Conservation (phyloP, 1,139 yeast genomes). For the Maudiozyma humilis region DNA sequence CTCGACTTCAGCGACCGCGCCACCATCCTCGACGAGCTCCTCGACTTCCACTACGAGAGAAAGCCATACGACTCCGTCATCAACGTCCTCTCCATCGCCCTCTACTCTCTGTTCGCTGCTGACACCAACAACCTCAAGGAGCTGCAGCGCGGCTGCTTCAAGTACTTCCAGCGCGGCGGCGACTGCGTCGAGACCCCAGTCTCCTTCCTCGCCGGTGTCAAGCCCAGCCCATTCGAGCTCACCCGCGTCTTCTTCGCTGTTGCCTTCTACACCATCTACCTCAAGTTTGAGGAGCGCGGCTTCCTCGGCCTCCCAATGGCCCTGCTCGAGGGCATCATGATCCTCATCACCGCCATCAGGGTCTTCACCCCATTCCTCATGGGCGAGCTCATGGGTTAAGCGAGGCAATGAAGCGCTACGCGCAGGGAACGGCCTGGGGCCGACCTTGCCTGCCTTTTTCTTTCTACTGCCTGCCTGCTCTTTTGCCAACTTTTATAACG, state of each 20-base stretch:
- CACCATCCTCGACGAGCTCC: constrained; percentile 45
- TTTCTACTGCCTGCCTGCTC: too few relatives aligned
- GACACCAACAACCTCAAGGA: constrained; percentile 55
- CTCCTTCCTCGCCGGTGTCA: constrained; percentile 72
- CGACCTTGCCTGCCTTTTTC: too few relatives aligned
- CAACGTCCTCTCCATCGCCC: constrained; percentile 83
- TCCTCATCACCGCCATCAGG: constrained; percentile 62
- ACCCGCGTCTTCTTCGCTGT: constrained; percentile 85
- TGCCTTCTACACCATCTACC: constrained; percentile 71
- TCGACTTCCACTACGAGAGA: constrained; percentile 66
- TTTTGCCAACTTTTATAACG: not conserved
- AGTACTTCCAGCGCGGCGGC: constrained; percentile 79
- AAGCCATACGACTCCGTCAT: constrained; percentile 75
- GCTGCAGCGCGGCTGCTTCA: constrained; percentile 82
- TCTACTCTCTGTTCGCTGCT: constrained; percentile 86
- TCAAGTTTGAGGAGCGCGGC: constrained; percentile 64
- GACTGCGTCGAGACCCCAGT: constrained; percentile 72
- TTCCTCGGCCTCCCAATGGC: constrained; percentile 64
- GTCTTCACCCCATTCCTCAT: constrained; percentile 72
- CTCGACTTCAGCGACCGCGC: constrained; percentile 53
- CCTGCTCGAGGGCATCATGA: constrained; percentile 56
- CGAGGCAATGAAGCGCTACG: not conserved
- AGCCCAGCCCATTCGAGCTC: constrained; percentile 64
- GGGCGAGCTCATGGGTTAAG: constrained; percentile 33
- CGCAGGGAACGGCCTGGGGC: not conserved